phyloP scores from a whole-genome alignment of 2,329 filamentous ascomycete genomes.

The Graphilbum ipis-grandicollis region DNA sequence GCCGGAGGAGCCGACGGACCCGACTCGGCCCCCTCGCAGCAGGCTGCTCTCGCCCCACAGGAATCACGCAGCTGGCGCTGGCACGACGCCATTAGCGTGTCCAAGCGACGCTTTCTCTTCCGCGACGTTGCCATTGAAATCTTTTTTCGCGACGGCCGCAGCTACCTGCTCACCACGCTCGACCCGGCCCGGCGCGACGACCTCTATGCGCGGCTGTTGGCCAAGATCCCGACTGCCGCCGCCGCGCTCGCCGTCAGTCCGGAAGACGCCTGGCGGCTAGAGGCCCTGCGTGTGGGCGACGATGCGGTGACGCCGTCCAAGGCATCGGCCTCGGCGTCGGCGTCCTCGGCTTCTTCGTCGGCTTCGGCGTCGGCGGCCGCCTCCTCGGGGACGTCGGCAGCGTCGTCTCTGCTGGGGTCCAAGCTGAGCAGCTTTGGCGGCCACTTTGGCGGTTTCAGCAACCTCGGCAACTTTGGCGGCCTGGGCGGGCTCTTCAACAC shows the following conservation, averaged over 20 bases:
- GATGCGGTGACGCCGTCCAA: conserved; percentile 38
- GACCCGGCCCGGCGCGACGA: conserved; percentile 60
- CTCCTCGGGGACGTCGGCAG: no score
- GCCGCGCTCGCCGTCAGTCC: conserved; percentile 40
- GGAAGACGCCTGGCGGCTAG: conserved; percentile 83
- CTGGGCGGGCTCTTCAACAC: conserved; percentile 77
- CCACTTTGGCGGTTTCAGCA: no score
- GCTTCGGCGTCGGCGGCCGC: no score
- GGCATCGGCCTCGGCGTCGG: no score
- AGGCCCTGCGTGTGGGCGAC: conserved; percentile 55
- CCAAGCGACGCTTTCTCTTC: conserved; percentile 87
- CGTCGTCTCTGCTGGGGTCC: conserved; percentile 66
- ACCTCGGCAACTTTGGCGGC: conserved; percentile 41
- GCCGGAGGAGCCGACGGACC: conserved; percentile 1
- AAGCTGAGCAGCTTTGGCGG: conserved; percentile 53
- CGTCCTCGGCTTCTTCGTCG: no score
- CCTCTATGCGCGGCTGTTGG: conserved; percentile 57
- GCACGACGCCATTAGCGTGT: conserved; percentile 87
- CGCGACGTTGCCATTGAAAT: conserved; percentile 92
- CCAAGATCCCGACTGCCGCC: conserved; percentile 75
- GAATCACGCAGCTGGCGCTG: conserved; percentile 85
- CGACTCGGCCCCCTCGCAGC: no score
- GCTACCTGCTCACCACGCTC: conserved; percentile 78
- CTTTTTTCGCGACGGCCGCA: conserved; percentile 92
- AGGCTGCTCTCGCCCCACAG: no score